phyloP scores from a whole-genome alignment of 768 basidiomycete genomes.

The Rhodotorula toruloides region DNA sequence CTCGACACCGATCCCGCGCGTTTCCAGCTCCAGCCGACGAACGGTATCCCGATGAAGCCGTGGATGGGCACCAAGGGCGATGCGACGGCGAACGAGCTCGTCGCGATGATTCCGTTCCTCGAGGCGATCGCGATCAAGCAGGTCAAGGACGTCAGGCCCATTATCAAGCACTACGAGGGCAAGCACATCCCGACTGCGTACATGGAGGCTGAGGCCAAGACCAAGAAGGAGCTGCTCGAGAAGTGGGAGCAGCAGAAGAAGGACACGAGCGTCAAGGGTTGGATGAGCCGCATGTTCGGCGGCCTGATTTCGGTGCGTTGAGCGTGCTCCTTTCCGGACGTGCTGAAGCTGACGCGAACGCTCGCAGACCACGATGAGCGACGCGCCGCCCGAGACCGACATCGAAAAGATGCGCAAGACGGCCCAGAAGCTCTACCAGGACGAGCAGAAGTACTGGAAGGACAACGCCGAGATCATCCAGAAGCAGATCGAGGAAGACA shows the following conservation, averaged over 20 bases:
- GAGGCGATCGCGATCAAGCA: slow-evolving; percentile 92
- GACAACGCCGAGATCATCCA: slow-evolving; percentile 56
- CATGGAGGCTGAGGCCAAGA: slow-evolving; percentile 76
- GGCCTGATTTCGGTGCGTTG: slow-evolving; percentile 25
- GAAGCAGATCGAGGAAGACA: slow-evolving; percentile 55
- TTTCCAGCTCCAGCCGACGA: slow-evolving; percentile 73
- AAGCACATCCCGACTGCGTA: slow-evolving; percentile 87
- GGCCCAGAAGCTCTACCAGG: slow-evolving; percentile 55
- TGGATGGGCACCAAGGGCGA: slow-evolving; percentile 79
- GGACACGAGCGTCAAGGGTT: slow-evolving; percentile 29
- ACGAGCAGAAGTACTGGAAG: slow-evolving; percentile 56
- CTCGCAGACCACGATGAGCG: slow-evolving; percentile 21
- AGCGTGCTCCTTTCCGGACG: no score
- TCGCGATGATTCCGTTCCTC: slow-evolving; percentile 94
- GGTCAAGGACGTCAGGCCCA: slow-evolving; percentile 71
- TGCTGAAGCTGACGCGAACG: background rate
- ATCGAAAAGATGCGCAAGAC: slow-evolving; percentile 45
- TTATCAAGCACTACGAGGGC: slow-evolving; percentile 74
- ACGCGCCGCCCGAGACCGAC: slow-evolving; percentile 38
- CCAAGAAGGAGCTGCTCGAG: slow-evolving; percentile 68
- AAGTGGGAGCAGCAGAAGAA: slow-evolving; percentile 64
- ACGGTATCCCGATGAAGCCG: slow-evolving; percentile 71
- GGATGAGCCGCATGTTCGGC: slow-evolving; percentile 28
- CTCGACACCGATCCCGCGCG: slow-evolving; percentile 82
- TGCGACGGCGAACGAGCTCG: slow-evolving; percentile 56